Base-by-base conservation (phyloP, 257 asterid genomes). In the Lycium barbarum region DNA sequence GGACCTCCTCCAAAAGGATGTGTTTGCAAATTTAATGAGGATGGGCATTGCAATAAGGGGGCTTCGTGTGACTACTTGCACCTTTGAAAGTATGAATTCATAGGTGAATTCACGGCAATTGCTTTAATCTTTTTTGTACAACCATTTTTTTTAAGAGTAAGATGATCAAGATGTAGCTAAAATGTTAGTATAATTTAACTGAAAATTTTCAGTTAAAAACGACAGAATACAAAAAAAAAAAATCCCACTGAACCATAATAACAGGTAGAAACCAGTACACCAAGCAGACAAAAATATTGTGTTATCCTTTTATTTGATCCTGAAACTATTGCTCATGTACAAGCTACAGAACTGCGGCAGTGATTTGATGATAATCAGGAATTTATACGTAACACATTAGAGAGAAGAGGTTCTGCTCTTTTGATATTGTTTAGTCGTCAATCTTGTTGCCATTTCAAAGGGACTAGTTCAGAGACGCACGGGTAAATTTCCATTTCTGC, bases 31-130 rank as follows among this genome's bases (percentile, higher is more conserved):
- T 97, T 92, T 85, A 94, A 93, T 11, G 98, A 90, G 85, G 89
- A 93, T 53, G 99, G 98, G 51, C 97, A 83, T 72, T 97, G 99
- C 92, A 91, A 87, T 84, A 97, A 94, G 87, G 99, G 98, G 0
- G 95, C 97, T 5, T 95, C 87, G 17, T 94, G 99, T 7, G 97
- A 92, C 83, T 95, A 92, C 84, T 90, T 92, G 20, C 98, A 97
- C 84, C 94, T 95, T 2, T 93, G 87, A 95, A 70, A 67, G 22
- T 36, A 54, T 43, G 20, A 85, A 79, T 82, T 43, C 33, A 67
- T 35, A 22, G 45, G 26, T 33, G 65, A 53, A 15, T 26, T 53
- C 9, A 26, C n/a, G 3, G 86, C 45, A 47, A 55, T 84, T 66
- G 35, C 57, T 63, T 57, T 84, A 65, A 65, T 26, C 36, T 78